Conservation (phyloP, 768 basidiomycete genomes). For the Lentinula aciculospora region DNA sequence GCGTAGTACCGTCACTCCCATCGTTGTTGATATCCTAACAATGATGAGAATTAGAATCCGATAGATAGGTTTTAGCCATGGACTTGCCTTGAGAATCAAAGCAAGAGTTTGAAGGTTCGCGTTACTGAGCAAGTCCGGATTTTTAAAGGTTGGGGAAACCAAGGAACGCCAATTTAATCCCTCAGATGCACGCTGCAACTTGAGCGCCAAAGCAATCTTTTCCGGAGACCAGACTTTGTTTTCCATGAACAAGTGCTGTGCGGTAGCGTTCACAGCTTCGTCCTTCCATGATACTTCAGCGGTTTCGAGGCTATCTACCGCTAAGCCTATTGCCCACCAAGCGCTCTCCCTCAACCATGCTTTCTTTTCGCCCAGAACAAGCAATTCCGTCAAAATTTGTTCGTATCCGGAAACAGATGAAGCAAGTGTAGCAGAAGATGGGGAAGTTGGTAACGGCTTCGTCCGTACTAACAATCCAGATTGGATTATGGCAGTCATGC, state of each 20-base stretch:
- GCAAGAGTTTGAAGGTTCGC: conserved; percentile 74
- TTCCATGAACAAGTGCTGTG: conserved; percentile 50
- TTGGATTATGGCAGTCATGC: conserved; percentile 77
- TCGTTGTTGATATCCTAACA: conserved; percentile 52
- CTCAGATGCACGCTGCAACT: conserved; percentile 57
- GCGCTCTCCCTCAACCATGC: conserved; percentile 89
- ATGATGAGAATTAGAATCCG: not conserved
- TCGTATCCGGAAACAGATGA: conserved; percentile 58
- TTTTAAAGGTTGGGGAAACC: conserved; percentile 73
- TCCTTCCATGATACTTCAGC: conserved; percentile 69
- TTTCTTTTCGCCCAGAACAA: conserved; percentile 74
- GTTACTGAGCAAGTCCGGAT: conserved; percentile 57
- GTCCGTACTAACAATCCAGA: conserved; percentile 75
- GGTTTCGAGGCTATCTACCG: conserved; percentile 51
- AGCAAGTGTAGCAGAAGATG: conserved; percentile 44
- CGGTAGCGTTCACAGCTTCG: conserved; percentile 46
- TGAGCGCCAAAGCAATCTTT: conserved; percentile 76
- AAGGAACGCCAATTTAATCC: conserved; percentile 62
- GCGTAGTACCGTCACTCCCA: conserved; percentile 42
- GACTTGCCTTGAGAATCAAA: conserved; percentile 68
- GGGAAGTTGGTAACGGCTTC: conserved; percentile 45
- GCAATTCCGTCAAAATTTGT: conserved; percentile 51
- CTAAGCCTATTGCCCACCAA: conserved; percentile 75
- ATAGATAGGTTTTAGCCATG: not conserved
- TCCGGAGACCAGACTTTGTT: conserved; percentile 76